Base-by-base conservation (phyloP, 495 filamentous ascomycete species). In the Friedmanniomyces endolithicus region DNA sequence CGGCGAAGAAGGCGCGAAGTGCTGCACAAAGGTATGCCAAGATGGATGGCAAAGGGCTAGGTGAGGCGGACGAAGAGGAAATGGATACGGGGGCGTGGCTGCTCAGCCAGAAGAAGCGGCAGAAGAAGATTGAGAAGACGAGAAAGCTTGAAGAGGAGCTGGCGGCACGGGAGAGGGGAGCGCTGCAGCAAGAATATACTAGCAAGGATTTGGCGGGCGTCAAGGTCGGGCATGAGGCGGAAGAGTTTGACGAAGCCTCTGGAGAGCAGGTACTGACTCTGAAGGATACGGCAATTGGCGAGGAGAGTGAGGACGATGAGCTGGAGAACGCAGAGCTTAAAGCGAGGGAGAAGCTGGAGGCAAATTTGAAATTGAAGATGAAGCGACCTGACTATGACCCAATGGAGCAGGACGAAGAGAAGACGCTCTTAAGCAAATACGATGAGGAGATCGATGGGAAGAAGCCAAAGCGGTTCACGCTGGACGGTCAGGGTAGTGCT, bases 361-460 rank as follows among this genome's bases (percentile, higher is more conserved):
- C 95, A 67, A 83, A 76, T 63, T 70, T 94, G 16, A 82, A 90
- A 50, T 69, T 90, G 45, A 95, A 96, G 75, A 95, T 92, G 79
- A 87, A 87, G 70, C 88, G 86, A 70, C 86, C 86, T 0, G 80
- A 82, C 1, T 98, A 98, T 62, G 85, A 97, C 62, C 89, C 90
- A 1, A 78, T 86, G 59, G 83, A 83, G 44, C 74, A 80, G 16
- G 81, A 81, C 52, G 85, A 84, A 56, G 84, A 80, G 48, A 76
- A 73, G 47, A 72, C 71, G 2, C 77, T 98, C 25, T 71, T 98
- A 44, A 76, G 81, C 22, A 88, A 98, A 54, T 98, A 98, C 65
- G 92, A 97, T 60, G 90, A 95, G 64, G 90, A 94, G 63, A 94
- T 95, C 46, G 79, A 87, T 39, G 89, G 88, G 52, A 95, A 94